Evolutionary conservation across 768 basidiomycete genomes (phyloP), one percentile per base, ranked within the genome.

Genomic region (Phlegmacium glaucopus): DNA sequence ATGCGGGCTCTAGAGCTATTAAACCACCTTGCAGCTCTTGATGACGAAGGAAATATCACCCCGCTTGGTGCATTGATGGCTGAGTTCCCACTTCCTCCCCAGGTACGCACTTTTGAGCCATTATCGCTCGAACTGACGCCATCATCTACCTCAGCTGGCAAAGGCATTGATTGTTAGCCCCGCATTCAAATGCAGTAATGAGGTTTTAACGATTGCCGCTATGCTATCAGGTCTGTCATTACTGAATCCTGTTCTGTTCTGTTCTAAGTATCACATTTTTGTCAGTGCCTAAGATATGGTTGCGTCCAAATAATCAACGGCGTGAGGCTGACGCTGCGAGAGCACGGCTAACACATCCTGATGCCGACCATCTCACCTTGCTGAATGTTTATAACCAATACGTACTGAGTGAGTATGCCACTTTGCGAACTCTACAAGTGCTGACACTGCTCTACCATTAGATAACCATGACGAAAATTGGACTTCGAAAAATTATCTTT

Each of bases 11-110:
- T 99, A 44, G 96, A 98, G 64, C 68, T 97, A 29, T 76, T 99
- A 39, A 95, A 98, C 61, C 95, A 85, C 65, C 77, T 98, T 38
- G 82, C 87, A 6, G 95, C 94, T 1, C 72, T 99, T 50, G 93
- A 98, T 60, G 94, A 97, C 56, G 93, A 96, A 3, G 94, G 96
- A 9, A 83, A 91, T 43, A 65, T 99, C 48, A 98, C 96, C 1
- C 67, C 83, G 0, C 71, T 98, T 7, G 96, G 96, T 4, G 74
- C 69, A 30, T 85, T 92, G 50, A 97, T 98, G 95, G 95, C 96
- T 0, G 93, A 97, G 57, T 98, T 98, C 74, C 96, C 95, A 10
- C 77, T 99, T n/a, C 96, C 98, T 65, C 96, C 95, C 34, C 94
- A 94, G 75, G 90, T 88, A 55, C 22, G 22, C 22, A 22, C 22